phyloP scores from a whole-genome alignment of 2,329 filamentous ascomycete genomes.

The Trichocomaceae sp. region DNA sequence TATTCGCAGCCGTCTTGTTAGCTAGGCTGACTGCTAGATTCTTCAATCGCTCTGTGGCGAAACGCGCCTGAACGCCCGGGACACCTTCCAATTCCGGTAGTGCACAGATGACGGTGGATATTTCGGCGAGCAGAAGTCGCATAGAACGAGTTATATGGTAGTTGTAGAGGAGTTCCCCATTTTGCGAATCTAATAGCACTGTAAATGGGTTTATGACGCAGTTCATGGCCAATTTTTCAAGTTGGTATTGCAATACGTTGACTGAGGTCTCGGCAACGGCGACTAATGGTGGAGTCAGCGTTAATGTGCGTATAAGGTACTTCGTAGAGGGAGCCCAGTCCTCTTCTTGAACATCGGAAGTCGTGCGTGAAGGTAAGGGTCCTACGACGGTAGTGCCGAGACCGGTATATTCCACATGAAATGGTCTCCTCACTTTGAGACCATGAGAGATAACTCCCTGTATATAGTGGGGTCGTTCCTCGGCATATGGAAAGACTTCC shows the following conservation, averaged over 20 bases:
- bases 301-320: slow-evolving; percentile 60
- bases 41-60: slow-evolving; percentile 56
- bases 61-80: slow-evolving; percentile 54
- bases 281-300: slow-evolving; percentile 55
- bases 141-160: slow-evolving; percentile 59
- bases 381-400: slow-evolving; percentile 54
- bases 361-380: slow-evolving; percentile 35
- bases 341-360: slow-evolving; percentile 20
- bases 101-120: slow-evolving; percentile 61
- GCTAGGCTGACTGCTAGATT: slow-evolving; percentile 52
- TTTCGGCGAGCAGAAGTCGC: slow-evolving; percentile 66
- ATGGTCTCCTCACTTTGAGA: slow-evolving; percentile 43
- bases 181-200: slow-evolving; percentile 68
- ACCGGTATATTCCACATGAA: slow-evolving; percentile 52
- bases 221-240: slow-evolving; percentile 71
- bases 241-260: slow-evolving; percentile 63
- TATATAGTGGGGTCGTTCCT: slow-evolving; percentile 66
- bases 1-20: slow-evolving; percentile 49
- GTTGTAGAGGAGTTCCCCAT: slow-evolving; percentile 65
- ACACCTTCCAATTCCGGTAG: slow-evolving; percentile 67
- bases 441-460: slow-evolving; percentile 61
- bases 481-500: slow-evolving; percentile 61
- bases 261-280: slow-evolving; percentile 53
- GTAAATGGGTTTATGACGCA: slow-evolving; percentile 76
- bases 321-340: slow-evolving; percentile 38